Base-by-base conservation (phyloP, 805 yeast genomes). In the Saturnispora zaruensis region DNA sequence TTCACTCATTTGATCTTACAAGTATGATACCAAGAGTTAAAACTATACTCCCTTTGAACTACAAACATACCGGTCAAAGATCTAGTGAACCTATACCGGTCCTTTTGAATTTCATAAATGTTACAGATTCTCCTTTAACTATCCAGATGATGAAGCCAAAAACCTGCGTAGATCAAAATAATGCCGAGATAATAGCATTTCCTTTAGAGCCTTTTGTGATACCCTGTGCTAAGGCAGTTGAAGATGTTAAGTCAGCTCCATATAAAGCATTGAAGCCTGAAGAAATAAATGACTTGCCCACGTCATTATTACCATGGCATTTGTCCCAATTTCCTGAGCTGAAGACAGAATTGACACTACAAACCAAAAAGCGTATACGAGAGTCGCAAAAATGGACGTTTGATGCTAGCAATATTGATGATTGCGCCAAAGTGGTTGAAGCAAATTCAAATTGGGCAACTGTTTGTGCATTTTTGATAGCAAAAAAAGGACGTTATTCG, bases 381-480 rank as follows among this genome's bases (percentile, higher is more conserved):
- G 14, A 21, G 21, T 14, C 23, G 21, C 24, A 18, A 3, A 16
- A 38, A 14, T 16, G 21, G 42, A 38, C 11, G 3, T 23, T 38
- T 11, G 18, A 21, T 21, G 28, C 16, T 5, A n/a, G 1, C 21
- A 21, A 23, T 21, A 21, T 3, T 16, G 42, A 38, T n/a, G 7
- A 23, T 16, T 16, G 28, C 23, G 18, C 18, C n/a, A 23, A 38
- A 23, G 9, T 23, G 21, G 24, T 38, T 23, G 42, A 38, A 11
- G 3, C 6, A 5, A 25, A 38, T 23, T 26, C 42, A 13, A 38
- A 38, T 38, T 38, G 42, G 42, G 14, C n/a, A 11, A 38, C 42
- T 86, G 80, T 57, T 81, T 81, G 57, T 80, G 55, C 55, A 18
- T 28, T n/a, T 42, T 18, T 36, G 11, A 6, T 4, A 7, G 6